Conservation (phyloP, 2,329 filamentous ascomycete genomes). For the Ophiostoma montium region DNA sequence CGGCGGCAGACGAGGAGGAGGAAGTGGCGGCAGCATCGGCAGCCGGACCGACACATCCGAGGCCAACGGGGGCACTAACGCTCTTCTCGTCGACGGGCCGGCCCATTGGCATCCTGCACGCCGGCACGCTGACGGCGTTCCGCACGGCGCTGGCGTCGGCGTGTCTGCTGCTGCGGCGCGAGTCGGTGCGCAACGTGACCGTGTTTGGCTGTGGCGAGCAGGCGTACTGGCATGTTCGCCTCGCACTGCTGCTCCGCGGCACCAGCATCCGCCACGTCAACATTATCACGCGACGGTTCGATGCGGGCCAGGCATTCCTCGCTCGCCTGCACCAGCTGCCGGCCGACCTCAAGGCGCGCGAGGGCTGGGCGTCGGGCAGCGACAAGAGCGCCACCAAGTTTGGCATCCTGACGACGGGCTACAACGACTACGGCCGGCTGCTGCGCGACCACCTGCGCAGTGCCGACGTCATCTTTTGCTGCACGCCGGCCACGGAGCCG, state of each 20-base stretch:
- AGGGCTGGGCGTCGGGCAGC: conserved; percentile 39
- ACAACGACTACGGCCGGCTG: conserved; percentile 52
- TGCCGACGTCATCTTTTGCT: conserved; percentile 77
- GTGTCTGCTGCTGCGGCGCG: conserved; percentile 49
- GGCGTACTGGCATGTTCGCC: conserved; percentile 86
- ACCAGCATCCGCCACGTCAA: conserved; percentile 63
- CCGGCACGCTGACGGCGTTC: conserved; percentile 63
- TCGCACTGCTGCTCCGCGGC: conserved; percentile 62
- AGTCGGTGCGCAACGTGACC: conserved; percentile 57
- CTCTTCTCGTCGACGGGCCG: conserved; percentile 49
- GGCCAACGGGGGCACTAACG: conserved; percentile 52
- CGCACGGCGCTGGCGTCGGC: conserved; percentile 62
- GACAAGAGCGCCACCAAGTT: conserved; percentile 43
- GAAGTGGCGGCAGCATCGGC: conserved; percentile 23
- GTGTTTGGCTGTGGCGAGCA: conserved; percentile 84
- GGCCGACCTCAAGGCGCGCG: conserved; percentile 30
- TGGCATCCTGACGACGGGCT: conserved; percentile 51
- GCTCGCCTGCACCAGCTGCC: conserved; percentile 37
- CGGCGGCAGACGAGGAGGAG: too few species aligned
- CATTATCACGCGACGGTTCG: conserved; percentile 66
- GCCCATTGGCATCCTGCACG: conserved; percentile 55
- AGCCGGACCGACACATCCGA: conserved; percentile 15
- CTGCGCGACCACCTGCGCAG: conserved; percentile 56
- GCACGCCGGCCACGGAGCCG: conserved; percentile 60
- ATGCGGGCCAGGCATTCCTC: conserved; percentile 38